phyloP scores from a whole-genome alignment of 805 yeast species.

The Cyberlindnera veronae region DNA sequence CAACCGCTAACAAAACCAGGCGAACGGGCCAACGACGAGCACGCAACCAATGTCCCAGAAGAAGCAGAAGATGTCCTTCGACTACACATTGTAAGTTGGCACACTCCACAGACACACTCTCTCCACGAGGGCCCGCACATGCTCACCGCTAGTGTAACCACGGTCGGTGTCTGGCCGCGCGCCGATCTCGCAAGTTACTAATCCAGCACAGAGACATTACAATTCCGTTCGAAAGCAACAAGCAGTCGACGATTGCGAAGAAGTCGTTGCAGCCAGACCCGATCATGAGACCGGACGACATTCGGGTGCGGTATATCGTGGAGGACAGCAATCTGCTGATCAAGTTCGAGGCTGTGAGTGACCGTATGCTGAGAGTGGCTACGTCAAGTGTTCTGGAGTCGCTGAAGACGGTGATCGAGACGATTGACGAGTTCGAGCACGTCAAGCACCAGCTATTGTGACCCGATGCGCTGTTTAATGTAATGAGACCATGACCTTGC shows the following conservation, averaged over 20 bases:
- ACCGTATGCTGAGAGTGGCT: constrained; percentile 77
- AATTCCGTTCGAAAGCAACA: constrained; percentile 58
- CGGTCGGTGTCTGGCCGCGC: too few relatives aligned
- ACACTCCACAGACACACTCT: too few relatives aligned
- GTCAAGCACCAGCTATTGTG: not conserved
- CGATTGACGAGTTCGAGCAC: constrained; percentile 64
- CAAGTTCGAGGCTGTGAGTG: constrained; percentile 58
- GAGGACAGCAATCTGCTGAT: constrained; percentile 38
- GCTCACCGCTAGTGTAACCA: not conserved
- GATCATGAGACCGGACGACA: constrained; percentile 66
- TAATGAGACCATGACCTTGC: too few relatives aligned
- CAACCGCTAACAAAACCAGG: not conserved
- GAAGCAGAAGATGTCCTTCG: constrained; percentile 18
- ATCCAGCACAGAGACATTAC: constrained; percentile 36
- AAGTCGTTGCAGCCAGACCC: constrained; percentile 75
- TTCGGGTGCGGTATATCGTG: constrained; percentile 44
- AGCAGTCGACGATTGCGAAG: constrained; percentile 63
- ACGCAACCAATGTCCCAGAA: constrained; percentile 5
- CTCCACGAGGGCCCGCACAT: not conserved
- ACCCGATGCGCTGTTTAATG: too few relatives aligned
- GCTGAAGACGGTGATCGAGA: constrained; percentile 72
- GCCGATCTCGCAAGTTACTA: too few relatives aligned
- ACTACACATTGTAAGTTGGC: constrained; percentile 19
- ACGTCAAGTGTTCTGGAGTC: constrained; percentile 78
- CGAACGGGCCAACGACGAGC: not conserved